phyloP scores from a whole-genome alignment of 495 filamentous ascomycete species.

The Apiosordaria backusii region DNA sequence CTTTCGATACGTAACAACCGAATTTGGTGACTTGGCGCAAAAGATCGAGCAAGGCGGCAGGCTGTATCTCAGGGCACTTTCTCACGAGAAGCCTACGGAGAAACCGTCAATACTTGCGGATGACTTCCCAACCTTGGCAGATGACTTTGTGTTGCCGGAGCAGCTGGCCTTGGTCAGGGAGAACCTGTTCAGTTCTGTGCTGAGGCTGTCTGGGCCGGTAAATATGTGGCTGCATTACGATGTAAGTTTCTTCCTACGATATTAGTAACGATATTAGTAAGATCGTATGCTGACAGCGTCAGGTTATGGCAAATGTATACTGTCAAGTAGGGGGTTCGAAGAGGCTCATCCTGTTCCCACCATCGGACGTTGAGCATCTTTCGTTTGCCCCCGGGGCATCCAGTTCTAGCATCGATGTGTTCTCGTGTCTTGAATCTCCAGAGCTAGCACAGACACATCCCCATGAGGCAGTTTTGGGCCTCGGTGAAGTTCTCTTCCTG shows the following conservation, averaged over 20 bases:
- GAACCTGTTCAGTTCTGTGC: conserved; percentile 72
- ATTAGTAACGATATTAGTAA: neutral
- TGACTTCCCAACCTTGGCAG: conserved; percentile 67
- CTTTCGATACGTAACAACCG: conserved; percentile 68
- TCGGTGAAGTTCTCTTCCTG: conserved; percentile 76
- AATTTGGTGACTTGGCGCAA: conserved; percentile 65
- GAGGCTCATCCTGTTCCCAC: conserved; percentile 72
- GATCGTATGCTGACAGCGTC: conserved; percentile 11
- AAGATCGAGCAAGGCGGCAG: conserved; percentile 56
- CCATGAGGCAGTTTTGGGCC: conserved; percentile 59
- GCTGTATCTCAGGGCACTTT: conserved; percentile 75
- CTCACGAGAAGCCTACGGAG: conserved; percentile 60
- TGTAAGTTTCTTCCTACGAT: conserved; percentile 42
- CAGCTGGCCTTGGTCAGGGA: conserved; percentile 55
- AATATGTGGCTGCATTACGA: conserved; percentile 94
- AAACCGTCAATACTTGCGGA: conserved; percentile 61
- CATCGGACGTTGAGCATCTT: conserved; percentile 65
- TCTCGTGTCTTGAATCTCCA: conserved; percentile 39
- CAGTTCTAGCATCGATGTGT: conserved; percentile 71
- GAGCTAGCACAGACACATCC: conserved; percentile 56
- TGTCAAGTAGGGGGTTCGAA: conserved; percentile 75
- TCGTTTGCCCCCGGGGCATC: conserved; percentile 72
- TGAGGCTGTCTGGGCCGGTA: conserved; percentile 77
- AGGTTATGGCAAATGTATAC: conserved; percentile 87
- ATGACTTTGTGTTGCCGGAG: conserved; percentile 68